Percentiles rank a stretch among this genome's conserved stretches.
Conservation (phyloP, 2,329 filamentous ascomycete species). For the Colletotrichum aenigma region DNA sequence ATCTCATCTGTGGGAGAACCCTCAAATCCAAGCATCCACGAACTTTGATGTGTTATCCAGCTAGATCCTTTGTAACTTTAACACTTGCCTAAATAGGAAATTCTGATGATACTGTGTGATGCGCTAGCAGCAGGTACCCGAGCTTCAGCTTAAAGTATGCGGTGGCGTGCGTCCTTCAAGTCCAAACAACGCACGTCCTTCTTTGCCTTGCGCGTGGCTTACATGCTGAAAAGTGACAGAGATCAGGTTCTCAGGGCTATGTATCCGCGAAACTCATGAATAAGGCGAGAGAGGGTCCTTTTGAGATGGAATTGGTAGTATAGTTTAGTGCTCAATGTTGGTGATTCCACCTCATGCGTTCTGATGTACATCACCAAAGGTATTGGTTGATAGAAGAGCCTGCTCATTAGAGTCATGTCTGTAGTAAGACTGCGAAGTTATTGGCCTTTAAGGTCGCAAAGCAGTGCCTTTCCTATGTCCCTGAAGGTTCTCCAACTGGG, state of each 20-base stretch:
- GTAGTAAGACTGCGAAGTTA: too few species aligned
- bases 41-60: neutral
- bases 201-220: neutral
- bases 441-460: too few species aligned
- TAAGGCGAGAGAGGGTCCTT: too few species aligned
- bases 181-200: neutral
- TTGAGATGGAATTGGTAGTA: too few species aligned
- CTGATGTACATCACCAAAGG: too few species aligned
- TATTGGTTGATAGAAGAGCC: too few species aligned
- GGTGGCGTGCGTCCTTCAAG: neutral
- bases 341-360: too few species aligned
- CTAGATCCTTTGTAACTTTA: neutral
- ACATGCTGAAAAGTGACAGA: neutral
- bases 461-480: too few species aligned
- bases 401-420: too few species aligned
- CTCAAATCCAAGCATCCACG: neutral
- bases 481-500: too few species aligned
- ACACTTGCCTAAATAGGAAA: neutral
- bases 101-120: neutral
- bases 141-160: neutral
- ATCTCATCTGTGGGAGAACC: fast-evolving
- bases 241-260: neutral
- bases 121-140: neutral
- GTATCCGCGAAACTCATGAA: too few species aligned
- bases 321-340: too few species aligned